These are phyloP conservation scores for Pseudophaeomoniella oleicola DNA, from an alignment of 2,329 filamentous ascomycete species.

Conservation along the genomic window DNA sequence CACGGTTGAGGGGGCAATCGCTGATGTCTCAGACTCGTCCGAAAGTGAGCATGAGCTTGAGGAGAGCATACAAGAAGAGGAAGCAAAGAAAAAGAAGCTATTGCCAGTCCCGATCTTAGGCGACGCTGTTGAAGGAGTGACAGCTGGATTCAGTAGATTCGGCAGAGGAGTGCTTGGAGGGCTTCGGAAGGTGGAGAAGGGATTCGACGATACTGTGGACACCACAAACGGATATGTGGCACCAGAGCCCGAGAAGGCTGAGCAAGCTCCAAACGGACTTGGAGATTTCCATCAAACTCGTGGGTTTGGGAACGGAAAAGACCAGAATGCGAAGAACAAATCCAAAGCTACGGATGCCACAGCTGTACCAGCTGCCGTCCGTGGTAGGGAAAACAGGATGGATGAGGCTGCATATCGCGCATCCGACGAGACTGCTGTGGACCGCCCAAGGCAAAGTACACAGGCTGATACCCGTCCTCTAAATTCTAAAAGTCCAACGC, in stretches of 20 bases:
- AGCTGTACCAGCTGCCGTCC: background rate
- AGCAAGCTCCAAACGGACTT: background rate
- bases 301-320: constrained; percentile 1
- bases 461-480: background rate
- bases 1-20: constrained; percentile 30
- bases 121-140: constrained; percentile 35
- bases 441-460: background rate
- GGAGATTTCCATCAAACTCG: background rate
- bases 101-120: constrained; percentile 34
- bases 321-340: constrained; percentile 3
- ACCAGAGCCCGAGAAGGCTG: constrained; percentile 1
- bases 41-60: constrained; percentile 16
- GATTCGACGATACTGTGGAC: constrained; percentile 19
- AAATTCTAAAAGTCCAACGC: background rate
- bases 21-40: constrained; percentile 14
- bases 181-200: constrained; percentile 24
- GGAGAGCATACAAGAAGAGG: constrained; percentile 4
- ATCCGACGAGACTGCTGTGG: background rate
- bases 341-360: constrained; percentile 5
- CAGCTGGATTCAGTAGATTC: constrained; percentile 30
- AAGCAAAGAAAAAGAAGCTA: constrained; percentile 9
- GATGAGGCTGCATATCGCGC: too few relatives aligned
- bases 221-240: constrained; percentile 19
- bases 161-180: constrained; percentile 30
- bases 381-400: too few relatives aligned